Base-by-base conservation (phyloP, 1,139 yeast species). In the Nakaseomyces uthaithaninus region DNA sequence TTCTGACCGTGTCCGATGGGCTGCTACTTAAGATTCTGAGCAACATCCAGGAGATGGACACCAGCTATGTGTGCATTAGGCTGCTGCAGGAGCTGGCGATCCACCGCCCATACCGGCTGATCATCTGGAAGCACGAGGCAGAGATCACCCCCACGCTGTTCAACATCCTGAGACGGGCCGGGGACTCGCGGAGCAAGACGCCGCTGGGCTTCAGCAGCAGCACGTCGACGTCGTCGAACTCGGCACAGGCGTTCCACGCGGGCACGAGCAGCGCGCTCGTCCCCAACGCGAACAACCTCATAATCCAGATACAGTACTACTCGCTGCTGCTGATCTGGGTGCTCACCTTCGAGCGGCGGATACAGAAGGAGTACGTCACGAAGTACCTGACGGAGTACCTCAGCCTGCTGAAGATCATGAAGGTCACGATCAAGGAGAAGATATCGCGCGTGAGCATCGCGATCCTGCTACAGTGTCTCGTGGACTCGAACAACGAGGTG, bases 361-460 rank as follows among this genome's bases (percentile, higher is more conserved):
- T 82, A 34, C 74, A 81, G 42, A 57, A 63, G 43, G 70, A 70
- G 25, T 62, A 86, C 43, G 68, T 78, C 36, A 54, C 62, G 28
- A 54, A 57, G 41, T 70, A 67, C 47, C 47, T 61, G 40, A 52
- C 63, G 36, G 71, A 68, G 37, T 56, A 71, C 39, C 55, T 72
- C 18, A 74, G 76, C 39, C 65, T 77, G 47, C 74, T 91, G 17
- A 80, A 75, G 42, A 66, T 85, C 42, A 72, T 82, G 41, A 83
- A 81, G 58, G 77, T 78, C 45, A 85, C 95, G 1, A 84, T 91
- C 53, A 91, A 91, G 67, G 94, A 89, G 65, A 91, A 91, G 66
- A 77, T 91, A 44, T 84, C 86, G 31, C 73, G 99, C 58, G 69
- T 91, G 40, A 71, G 94, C 17, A 71, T 86, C 28, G 81, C 94